These are phyloP conservation scores for Amyloporia xantha DNA, from an alignment of 768 basidiomycete species.

Conservation along the genomic window DNA sequence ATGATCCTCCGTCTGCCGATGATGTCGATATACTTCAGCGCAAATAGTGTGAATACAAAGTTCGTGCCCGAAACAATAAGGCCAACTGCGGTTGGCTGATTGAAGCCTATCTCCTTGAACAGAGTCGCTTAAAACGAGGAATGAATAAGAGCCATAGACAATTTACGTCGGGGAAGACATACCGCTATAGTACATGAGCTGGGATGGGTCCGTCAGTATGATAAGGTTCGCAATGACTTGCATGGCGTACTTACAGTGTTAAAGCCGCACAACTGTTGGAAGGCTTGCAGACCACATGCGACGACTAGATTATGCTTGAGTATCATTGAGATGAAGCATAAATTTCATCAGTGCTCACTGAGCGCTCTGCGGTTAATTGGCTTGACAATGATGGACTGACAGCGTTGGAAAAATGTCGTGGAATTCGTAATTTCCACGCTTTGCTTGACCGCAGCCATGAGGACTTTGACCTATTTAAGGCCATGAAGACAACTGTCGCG, in stretches of 20 bases:
- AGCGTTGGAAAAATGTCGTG: conserved; percentile 54
- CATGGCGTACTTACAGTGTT: conserved; percentile 52
- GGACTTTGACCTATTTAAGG: conserved; percentile 42
- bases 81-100: conserved; percentile 77
- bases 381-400: conserved; percentile 46
- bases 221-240: no score
- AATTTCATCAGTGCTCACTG: conserved; percentile 34
- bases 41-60: conserved; percentile 71
- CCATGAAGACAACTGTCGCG: no score
- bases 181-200: conserved; percentile 25
- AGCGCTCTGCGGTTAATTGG: conserved; percentile 63
- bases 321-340: not conserved
- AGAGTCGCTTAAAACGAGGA: conserved; percentile 74
- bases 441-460: conserved; percentile 52
- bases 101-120: conserved; percentile 75
- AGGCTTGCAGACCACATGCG: conserved; percentile 75
- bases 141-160: no score
- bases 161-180: no score
- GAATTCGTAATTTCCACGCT: conserved; percentile 56
- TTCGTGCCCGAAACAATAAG: conserved; percentile 75
- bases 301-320: conserved; percentile 42
- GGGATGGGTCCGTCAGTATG: not conserved
- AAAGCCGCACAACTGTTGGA: conserved; percentile 81
- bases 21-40: conserved; percentile 67
- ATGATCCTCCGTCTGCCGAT: conserved; percentile 67